phyloP scores from a whole-genome alignment of 495 filamentous ascomycete genomes.

The Daldinia vernicosa region DNA sequence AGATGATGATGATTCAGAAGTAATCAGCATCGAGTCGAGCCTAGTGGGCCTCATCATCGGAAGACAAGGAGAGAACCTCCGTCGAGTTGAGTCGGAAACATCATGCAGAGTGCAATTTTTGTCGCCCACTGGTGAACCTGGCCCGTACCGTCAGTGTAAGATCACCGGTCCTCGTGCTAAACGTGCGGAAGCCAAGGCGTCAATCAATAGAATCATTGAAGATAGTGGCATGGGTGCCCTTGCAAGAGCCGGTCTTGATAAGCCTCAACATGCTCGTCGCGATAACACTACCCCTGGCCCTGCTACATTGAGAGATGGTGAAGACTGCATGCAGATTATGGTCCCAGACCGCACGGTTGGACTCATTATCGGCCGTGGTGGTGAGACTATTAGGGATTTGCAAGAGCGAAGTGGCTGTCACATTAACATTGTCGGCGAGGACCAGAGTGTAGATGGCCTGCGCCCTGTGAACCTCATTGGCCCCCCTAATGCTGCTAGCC shows the following conservation, averaged over 20 bases:
- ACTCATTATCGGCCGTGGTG: slow-evolving; percentile 83
- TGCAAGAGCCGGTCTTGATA: slow-evolving; percentile 51
- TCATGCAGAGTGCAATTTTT: slow-evolving; percentile 83
- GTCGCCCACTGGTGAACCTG: slow-evolving; percentile 70
- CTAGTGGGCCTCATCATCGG: slow-evolving; percentile 87
- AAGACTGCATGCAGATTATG: slow-evolving; percentile 83
- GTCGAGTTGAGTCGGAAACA: slow-evolving; percentile 78
- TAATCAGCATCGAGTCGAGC: slow-evolving; percentile 77
- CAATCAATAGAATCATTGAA: slow-evolving; percentile 82
- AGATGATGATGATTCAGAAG: slow-evolving; percentile 71
- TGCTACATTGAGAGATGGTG: slow-evolving; percentile 69
- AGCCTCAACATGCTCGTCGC: slow-evolving; percentile 36
- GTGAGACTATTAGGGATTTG: slow-evolving; percentile 88
- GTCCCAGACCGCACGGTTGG: slow-evolving; percentile 89
- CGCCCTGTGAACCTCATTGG: slow-evolving; percentile 88
- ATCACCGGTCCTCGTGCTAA: slow-evolving; percentile 74
- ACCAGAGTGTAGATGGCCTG: slow-evolving; percentile 83
- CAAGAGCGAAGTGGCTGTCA: slow-evolving; percentile 86
- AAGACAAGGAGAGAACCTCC: slow-evolving; percentile 80
- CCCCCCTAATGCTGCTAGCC: slow-evolving; percentile 67
- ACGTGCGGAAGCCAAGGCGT: slow-evolving; percentile 73
- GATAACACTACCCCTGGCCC: slow-evolving; percentile 33
- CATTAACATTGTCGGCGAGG: slow-evolving; percentile 87
- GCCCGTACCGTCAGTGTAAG: slow-evolving; percentile 76
- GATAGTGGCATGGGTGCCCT: slow-evolving; percentile 75